Evolutionary conservation across 2,329 filamentous ascomycete genomes (phyloP).

Genomic region (Aureobasidium sp.): DNA sequence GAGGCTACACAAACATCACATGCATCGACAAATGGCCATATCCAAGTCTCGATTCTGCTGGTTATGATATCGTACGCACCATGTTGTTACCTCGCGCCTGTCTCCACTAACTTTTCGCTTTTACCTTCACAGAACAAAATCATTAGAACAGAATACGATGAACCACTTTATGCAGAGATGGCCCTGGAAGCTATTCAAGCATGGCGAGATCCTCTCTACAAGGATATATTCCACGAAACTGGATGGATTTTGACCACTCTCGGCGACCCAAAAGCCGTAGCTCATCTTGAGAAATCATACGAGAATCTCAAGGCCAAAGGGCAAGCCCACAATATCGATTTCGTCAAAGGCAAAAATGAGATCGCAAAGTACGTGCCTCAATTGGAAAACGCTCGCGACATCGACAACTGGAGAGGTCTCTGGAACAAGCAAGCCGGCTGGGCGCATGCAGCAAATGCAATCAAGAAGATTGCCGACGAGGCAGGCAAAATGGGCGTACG

Average conservation of each 20-base stretch:
- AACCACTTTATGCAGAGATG: slow-evolving; percentile 18
- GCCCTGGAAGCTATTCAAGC: slow-evolving; percentile 18
- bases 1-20: slow-evolving; percentile 13
- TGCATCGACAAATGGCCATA: slow-evolving; percentile 15
- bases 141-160: slow-evolving; percentile 19
- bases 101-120: too few species aligned
- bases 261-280: slow-evolving; percentile 15
- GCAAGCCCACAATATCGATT: slow-evolving; percentile 29
- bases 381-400: slow-evolving; percentile 41
- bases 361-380: slow-evolving; percentile 20
- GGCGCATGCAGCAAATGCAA: slow-evolving; percentile 45
- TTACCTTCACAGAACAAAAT: slow-evolving; percentile 17
- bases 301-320: slow-evolving; percentile 37
- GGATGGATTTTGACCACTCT: slow-evolving; percentile 27
- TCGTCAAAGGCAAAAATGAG: slow-evolving; percentile 26
- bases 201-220: slow-evolving; percentile 16
- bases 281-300: slow-evolving; percentile 16
- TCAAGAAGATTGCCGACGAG: slow-evolving; percentile 39
- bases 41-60: slow-evolving; percentile 3
- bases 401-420: slow-evolving; percentile 45
- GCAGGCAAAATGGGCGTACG: slow-evolving; percentile 39
- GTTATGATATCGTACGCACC: slow-evolving; percentile 7
- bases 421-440: slow-evolving; percentile 41
- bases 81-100: too few species aligned
- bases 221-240: slow-evolving; percentile 35